Percentiles rank a stretch among this genome's conserved stretches.
phyloP scores from a whole-genome alignment of 805 yeast genomes.

The Candida awuae region DNA sequence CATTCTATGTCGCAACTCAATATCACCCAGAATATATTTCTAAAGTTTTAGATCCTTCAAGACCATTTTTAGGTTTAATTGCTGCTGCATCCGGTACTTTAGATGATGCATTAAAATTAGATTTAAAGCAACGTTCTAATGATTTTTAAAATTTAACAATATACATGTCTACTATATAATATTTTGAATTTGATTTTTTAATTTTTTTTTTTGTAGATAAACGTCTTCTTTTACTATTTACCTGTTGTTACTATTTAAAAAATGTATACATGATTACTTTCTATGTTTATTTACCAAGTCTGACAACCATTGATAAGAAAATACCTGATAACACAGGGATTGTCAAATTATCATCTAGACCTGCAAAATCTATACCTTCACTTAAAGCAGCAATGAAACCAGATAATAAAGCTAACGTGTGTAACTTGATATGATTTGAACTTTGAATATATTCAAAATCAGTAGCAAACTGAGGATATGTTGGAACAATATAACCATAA shows the following conservation, averaged over 20 bases:
- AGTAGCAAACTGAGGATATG: constrained; percentile 42
- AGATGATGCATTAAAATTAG: constrained; percentile 49
- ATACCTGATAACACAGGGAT: constrained; percentile 81
- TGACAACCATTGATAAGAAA: constrained; percentile 34
- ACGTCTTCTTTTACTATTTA: neutral
- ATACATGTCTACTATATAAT: too few species aligned
- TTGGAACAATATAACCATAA: constrained; percentile 69
- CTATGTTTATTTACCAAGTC: constrained; percentile 10
- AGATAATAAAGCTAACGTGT: constrained; percentile 46
- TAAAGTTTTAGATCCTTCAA: constrained; percentile 92
- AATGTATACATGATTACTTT: too few species aligned
- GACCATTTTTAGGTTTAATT: constrained; percentile 91
- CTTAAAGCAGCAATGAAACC: constrained; percentile 82
- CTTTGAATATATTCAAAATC: constrained; percentile 56
- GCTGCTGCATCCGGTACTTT: constrained; percentile 89
- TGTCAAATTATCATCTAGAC: constrained; percentile 87
- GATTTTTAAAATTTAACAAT: constrained; percentile 25
- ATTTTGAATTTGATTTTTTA: too few species aligned
- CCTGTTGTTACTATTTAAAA: neutral
- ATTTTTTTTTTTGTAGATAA: neutral
- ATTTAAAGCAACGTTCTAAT: constrained; percentile 23
- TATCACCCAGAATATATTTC: constrained; percentile 98
- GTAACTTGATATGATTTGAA: constrained; percentile 48
- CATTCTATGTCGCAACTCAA: constrained; percentile 91
- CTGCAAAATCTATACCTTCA: constrained; percentile 72